Conservation (phyloP, 306 rosid genomes). For the Prunus dulcis region DNA sequence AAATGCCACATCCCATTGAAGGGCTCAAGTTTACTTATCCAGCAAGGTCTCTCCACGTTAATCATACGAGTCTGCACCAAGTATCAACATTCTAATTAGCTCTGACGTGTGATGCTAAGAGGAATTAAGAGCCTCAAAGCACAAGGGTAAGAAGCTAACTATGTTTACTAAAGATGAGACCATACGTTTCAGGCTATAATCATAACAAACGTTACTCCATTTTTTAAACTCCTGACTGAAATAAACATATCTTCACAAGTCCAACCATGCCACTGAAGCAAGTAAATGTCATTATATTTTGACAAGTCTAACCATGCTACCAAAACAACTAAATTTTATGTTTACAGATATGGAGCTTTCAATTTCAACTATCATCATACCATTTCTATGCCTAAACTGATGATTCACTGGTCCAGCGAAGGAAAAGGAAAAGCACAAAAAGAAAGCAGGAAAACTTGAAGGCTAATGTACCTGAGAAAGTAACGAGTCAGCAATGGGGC, state of each 20-base stretch:
- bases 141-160: not conserved
- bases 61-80: constrained; percentile 58
- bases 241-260: not conserved
- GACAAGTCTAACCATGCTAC: not conserved
- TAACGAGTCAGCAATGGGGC: constrained; percentile 74
- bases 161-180: not conserved
- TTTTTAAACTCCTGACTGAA: not conserved
- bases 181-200: not conserved
- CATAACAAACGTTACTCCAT: not conserved
- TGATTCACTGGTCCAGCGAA: not conserved
- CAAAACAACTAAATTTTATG: not conserved
- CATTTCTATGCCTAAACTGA: not conserved
- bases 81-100: constrained; percentile 26
- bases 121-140: constrained; percentile 1
- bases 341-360: not conserved
- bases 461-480: constrained; percentile 53
- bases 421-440: not conserved
- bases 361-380: not conserved
- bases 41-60: constrained; percentile 75
- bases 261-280: not conserved
- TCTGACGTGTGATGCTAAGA: not conserved
- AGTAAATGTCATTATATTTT: not conserved
- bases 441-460: not conserved
- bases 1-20: constrained; percentile 95
- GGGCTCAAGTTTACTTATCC: constrained; percentile 89